phyloP scores from a whole-genome alignment of 495 filamentous ascomycete species.

The Xylaria bambusicola region DNA sequence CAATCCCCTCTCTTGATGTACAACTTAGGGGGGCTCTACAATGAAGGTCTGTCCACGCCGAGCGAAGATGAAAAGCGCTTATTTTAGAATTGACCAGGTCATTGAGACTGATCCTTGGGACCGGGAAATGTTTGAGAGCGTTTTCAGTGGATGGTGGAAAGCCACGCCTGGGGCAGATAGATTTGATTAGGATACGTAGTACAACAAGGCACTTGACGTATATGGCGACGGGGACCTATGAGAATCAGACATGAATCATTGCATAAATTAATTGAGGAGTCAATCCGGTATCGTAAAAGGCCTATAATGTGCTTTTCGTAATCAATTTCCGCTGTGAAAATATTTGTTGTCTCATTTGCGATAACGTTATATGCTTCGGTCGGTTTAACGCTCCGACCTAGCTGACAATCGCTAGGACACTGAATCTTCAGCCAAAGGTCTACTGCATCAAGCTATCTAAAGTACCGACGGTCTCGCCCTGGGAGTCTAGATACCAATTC shows the following conservation, averaged over 20 bases:
- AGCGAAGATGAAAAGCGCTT: slow-evolving; percentile 25
- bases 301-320: too few relatives aligned
- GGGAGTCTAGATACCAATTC: too few relatives aligned
- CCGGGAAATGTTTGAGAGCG: slow-evolving; percentile 15
- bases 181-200: slow-evolving; percentile 23
- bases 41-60: slow-evolving; percentile 21
- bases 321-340: too few relatives aligned
- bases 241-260: slow-evolving; percentile 9
- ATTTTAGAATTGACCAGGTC: slow-evolving; percentile 23
- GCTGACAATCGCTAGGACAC: too few relatives aligned
- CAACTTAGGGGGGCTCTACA: slow-evolving; percentile 21
- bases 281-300: too few relatives aligned
- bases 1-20: slow-evolving; percentile 24
- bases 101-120: slow-evolving; percentile 22
- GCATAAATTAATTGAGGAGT: too few relatives aligned
- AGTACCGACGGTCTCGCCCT: too few relatives aligned
- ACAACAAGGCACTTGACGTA: slow-evolving; percentile 20
- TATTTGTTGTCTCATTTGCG: too few relatives aligned
- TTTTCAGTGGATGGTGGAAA: slow-evolving; percentile 26
- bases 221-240: slow-evolving; percentile 24
- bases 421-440: too few relatives aligned
- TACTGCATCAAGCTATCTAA: too few relatives aligned
- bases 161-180: slow-evolving; percentile 14
- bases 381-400: too few relatives aligned
- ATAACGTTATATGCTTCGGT: too few relatives aligned